phyloP scores from a whole-genome alignment of 1,139 yeast genomes.

The Magnusiomyces sp. region DNA sequence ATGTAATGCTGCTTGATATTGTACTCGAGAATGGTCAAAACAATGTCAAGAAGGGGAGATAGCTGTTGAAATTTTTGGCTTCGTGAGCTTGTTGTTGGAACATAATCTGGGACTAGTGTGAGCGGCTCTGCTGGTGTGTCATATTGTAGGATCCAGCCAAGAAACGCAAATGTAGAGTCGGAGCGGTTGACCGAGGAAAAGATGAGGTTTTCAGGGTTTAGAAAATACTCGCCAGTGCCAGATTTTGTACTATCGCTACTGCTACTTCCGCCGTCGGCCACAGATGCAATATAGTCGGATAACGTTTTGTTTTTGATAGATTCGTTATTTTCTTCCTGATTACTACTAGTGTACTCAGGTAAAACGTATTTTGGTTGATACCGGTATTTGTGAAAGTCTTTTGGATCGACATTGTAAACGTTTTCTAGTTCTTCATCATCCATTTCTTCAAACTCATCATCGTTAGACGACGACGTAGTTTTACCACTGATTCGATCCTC shows the following conservation, averaged over 20 bases:
- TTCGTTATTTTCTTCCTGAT: background rate
- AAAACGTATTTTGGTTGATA: too few relatives aligned
- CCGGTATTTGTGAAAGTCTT: too few relatives aligned
- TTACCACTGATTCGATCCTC: too few relatives aligned
- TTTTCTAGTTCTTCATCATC: too few relatives aligned
- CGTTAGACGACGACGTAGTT: too few relatives aligned
- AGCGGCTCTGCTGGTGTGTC: background rate
- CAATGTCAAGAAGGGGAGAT: background rate
- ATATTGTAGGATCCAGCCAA: background rate
- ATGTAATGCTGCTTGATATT: background rate
- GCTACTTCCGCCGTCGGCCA: background rate
- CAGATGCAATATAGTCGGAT: background rate
- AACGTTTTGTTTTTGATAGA: background rate
- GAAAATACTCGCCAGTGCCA: background rate
- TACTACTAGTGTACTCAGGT: background rate
- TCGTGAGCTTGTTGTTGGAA: too few relatives aligned
- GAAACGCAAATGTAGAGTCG: background rate
- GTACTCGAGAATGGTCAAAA: conserved; percentile 2
- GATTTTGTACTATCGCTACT: background rate
- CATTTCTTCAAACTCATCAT: too few relatives aligned
- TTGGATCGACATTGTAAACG: too few relatives aligned
- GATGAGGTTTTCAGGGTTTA: background rate
- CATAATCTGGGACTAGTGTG: too few relatives aligned
- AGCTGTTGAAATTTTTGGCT: background rate
- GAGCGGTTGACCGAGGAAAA: background rate